phyloP scores from a whole-genome alignment of 2,329 filamentous ascomycete species.

The Chaetomium sp. region DNA sequence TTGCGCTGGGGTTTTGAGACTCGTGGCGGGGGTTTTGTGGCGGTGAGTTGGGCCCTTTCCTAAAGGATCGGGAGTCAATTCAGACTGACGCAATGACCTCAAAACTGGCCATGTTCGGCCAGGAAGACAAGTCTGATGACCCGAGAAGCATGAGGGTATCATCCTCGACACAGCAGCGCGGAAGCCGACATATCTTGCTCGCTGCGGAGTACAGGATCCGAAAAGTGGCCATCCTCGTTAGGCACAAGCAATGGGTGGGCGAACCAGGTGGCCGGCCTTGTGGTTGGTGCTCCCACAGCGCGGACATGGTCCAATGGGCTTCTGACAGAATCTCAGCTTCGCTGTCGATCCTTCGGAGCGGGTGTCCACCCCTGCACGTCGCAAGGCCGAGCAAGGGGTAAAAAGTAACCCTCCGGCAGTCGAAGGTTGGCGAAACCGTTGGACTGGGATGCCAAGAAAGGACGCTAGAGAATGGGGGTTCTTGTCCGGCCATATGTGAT shows the following conservation, averaged over 20 bases:
- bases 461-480: neutral
- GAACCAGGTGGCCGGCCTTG: neutral
- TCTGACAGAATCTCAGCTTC: conserved; percentile 9
- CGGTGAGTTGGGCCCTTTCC: conserved; percentile 6
- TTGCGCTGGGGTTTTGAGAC: neutral
- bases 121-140: no score
- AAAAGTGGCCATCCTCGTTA: neutral
- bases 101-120: neutral
- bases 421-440: neutral
- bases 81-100: neutral
- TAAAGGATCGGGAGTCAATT: neutral
- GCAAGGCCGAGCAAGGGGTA: neutral
- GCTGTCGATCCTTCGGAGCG: conserved; percentile 5
- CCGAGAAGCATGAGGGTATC: neutral
- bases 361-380: conserved; percentile 14
- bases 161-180: neutral
- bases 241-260: neutral
- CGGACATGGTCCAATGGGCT: conserved; percentile 15
- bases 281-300: conserved; percentile 9
- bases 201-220: neutral
- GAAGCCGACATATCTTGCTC: neutral
- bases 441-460: conserved; percentile 7
- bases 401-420: neutral
- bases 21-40: conserved; percentile 15
- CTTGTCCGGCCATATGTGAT: no score